These are phyloP conservation scores for Cytospora piceicola DNA, from an alignment of 2,329 filamentous ascomycete genomes.

Conservation along the genomic window DNA sequence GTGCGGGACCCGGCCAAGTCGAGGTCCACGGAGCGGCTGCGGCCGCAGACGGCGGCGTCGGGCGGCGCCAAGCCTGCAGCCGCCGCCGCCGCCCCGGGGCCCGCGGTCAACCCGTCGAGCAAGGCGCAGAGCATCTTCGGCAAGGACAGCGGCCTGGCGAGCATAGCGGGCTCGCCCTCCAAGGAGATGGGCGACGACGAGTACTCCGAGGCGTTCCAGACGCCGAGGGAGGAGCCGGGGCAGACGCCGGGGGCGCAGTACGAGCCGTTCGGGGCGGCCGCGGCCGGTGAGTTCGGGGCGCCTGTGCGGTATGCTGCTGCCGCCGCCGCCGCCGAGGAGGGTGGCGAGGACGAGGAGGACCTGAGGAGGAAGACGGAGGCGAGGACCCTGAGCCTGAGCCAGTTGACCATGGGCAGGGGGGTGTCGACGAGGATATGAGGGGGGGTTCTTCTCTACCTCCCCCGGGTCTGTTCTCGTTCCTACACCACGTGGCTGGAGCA, in stretches of 20 bases:
- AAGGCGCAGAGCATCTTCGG: constrained; percentile 38
- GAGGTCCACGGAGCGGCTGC: constrained; percentile 37
- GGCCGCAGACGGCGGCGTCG: constrained; percentile 25
- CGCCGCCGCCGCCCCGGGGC: no score
- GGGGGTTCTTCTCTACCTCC: constrained; percentile 7
- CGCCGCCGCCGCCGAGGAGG: constrained; percentile 22
- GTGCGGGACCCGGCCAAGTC: constrained; percentile 43
- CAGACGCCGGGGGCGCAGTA: constrained; percentile 39
- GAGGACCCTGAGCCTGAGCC: constrained; percentile 66
- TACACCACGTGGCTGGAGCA: background rate
- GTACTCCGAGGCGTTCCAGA: constrained; percentile 55
- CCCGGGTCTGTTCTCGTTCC: no score
- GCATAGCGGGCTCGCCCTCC: constrained; percentile 33
- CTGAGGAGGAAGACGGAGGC: constrained; percentile 56
- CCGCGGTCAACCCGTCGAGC: constrained; percentile 28
- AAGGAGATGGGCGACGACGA: constrained; percentile 38
- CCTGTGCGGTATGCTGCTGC: constrained; percentile 31
- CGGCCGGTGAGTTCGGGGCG: constrained; percentile 42
- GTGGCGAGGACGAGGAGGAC: constrained; percentile 39
- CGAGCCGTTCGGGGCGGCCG: constrained; percentile 43
- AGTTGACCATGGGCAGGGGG: constrained; percentile 55
- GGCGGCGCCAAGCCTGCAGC: background rate
- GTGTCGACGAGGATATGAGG: constrained; percentile 34
- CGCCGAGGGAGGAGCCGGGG: constrained; percentile 52
- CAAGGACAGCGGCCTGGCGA: constrained; percentile 40